phyloP scores from a whole-genome alignment of 208 protist genomes.

The Vickermania spadyakhi region DNA sequence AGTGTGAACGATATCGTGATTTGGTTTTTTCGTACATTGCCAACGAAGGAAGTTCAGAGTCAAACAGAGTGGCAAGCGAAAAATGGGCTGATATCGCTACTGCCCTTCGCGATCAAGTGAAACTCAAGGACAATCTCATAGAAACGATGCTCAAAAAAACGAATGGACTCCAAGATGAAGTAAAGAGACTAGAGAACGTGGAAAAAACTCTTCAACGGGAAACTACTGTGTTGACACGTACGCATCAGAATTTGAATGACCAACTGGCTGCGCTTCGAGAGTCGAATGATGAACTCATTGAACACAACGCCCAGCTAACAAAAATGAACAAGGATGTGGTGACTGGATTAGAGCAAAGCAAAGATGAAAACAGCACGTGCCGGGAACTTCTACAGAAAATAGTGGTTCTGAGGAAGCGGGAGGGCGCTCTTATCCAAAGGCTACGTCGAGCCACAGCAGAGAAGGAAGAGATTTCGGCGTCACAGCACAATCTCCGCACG shows the following conservation, averaged over 20 bases:
- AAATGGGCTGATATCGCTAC: constrained; percentile 37
- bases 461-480: constrained; percentile 32
- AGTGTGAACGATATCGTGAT: constrained; percentile 75
- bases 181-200: constrained; percentile 10
- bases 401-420: constrained; percentile 67
- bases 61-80: background rate
- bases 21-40: constrained; percentile 37
- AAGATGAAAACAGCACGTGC: constrained; percentile 21
- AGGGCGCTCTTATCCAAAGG: constrained; percentile 68
- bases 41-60: background rate
- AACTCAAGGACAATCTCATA: constrained; percentile 62
- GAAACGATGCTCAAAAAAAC: constrained; percentile 37
- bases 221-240: constrained; percentile 11
- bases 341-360: constrained; percentile 1
- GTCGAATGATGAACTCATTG: constrained; percentile 54
- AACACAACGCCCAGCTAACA: constrained; percentile 21
- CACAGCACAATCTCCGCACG: constrained; percentile 24
- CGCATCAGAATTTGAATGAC: constrained; percentile 14
- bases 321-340: constrained; percentile 55
- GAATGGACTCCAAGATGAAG: constrained; percentile 14
- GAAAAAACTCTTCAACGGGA: constrained; percentile 17
- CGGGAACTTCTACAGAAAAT: constrained; percentile 75
- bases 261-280: constrained; percentile 26
- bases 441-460: constrained; percentile 46
- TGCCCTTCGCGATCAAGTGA: constrained; percentile 65